Conservation (phyloP, 495 filamentous ascomycete genomes). For the Lasiosphaeris hirsuta region DNA sequence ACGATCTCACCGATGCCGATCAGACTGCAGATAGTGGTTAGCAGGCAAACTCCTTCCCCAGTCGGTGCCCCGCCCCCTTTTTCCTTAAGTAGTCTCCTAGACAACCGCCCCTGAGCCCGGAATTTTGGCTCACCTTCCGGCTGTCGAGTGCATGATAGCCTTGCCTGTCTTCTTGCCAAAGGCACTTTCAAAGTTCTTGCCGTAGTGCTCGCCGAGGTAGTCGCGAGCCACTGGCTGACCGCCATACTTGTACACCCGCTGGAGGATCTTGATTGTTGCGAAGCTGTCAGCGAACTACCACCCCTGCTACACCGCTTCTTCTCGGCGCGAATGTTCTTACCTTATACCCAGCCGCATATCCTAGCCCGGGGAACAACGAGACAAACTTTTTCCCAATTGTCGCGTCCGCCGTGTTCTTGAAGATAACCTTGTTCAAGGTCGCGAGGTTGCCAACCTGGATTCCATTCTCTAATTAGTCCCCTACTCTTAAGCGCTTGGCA, state of each 20-base stretch:
- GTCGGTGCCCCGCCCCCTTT: too few species aligned
- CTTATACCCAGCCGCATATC: constrained; percentile 98
- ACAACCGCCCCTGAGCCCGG: too few species aligned
- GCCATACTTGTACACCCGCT: constrained; percentile 98
- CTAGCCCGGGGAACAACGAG: constrained; percentile 92
- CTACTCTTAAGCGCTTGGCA: constrained; percentile 17
- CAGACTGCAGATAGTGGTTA: constrained; percentile 50
- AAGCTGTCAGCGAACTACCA: too few species aligned
- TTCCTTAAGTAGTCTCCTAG: too few species aligned
- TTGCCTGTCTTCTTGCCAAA: constrained; percentile 98
- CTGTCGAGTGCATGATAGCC: constrained; percentile 95
- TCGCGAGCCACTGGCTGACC: constrained; percentile 95
- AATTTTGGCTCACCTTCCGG: constrained; percentile 64
- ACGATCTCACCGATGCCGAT: constrained; percentile 98
- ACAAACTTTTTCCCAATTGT: constrained; percentile 74
- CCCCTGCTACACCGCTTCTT: too few species aligned
- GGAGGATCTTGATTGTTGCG: constrained; percentile 53
- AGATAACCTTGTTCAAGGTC: constrained; percentile 83
- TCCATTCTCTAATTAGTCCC: not conserved
- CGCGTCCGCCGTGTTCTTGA: constrained; percentile 81
- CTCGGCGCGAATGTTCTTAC: not conserved
- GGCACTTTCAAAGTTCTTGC: constrained; percentile 73
- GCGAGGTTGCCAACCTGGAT: constrained; percentile 55
- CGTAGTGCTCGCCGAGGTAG: constrained; percentile 79
- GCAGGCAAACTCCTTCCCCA: not conserved